Evolutionary conservation across 2,329 filamentous ascomycete species (phyloP), one percentile per base, ranked within the genome.

Genomic region (Sphaerulina musiva): DNA sequence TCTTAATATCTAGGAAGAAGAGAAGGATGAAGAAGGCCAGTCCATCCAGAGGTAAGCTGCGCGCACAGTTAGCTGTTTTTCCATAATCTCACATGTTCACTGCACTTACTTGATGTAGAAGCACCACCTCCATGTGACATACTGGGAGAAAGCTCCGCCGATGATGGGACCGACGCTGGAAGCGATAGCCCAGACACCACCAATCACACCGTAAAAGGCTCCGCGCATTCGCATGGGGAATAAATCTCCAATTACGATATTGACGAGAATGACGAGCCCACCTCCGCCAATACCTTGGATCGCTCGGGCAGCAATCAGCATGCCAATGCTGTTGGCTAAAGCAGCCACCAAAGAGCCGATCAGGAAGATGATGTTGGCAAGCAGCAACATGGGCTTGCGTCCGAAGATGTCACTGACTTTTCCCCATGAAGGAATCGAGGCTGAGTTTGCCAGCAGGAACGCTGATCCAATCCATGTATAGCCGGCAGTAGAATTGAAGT

Each of bases 1-100:
- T 85, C 49, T 85, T 78, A n/a, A 88, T 69, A 62, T 86, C 80
- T 9, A 88, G 73, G 62, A 84, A 81, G 64, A 86, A 77, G 36
- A 81, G 62, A 6, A 85, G 73, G 40, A 84, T 75, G 23, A 80
- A 51, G 59, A 85, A 78, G 0, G 81, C 81, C 3, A 80, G 54
- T 14, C 80, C 82, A 48, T 83, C 81, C 14, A 84, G 70, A 0
- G 82, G 82, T 12, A 85, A 70, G 67, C 26, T 29, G 26, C 26
- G 26, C 26, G 6, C 26, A 29, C 26, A 29, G 4, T 29, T 4
- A 29, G 26, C 26, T 6, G 26, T 4, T 3, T 29, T 29, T 7
- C 26, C 26, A 29, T 29, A 3, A 29, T 29, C 26, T 29, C 26
- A 29, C 26, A 29, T 29, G 5, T 29, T 29, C 6, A 4, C 26